Evolutionary conservation across 208 protist genomes (phyloP).

Genomic region (Trypanosoma congolense): DNA sequence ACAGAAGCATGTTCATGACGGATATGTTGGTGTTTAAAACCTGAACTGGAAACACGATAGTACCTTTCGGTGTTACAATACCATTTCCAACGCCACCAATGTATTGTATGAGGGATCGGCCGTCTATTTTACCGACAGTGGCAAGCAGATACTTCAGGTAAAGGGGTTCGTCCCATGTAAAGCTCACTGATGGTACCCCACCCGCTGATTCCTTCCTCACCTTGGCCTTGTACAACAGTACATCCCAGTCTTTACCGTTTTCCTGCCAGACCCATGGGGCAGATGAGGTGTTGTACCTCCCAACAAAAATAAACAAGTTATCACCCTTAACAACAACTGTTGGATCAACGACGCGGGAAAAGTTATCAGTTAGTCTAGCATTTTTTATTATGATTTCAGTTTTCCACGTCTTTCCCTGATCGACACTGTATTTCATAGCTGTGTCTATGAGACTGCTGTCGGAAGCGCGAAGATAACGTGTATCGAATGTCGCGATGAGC

Average conservation of each 20-base stretch:
- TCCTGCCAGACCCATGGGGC: constrained; percentile 1
- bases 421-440: constrained; percentile 5
- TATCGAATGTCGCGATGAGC: constrained; percentile 6
- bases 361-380: neutral
- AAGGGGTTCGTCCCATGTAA: constrained; percentile 7
- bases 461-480: neutral
- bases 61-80: constrained; percentile 11
- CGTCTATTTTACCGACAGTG: neutral
- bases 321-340: constrained; percentile 18
- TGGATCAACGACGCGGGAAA: constrained; percentile 13
- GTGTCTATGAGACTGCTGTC: constrained; percentile 17
- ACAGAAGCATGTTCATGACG: constrained; percentile 7
- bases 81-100: constrained; percentile 8
- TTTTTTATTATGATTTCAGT: constrained; percentile 18
- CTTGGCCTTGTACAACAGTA: constrained; percentile 7
- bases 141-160: neutral
- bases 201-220: constrained; percentile 3
- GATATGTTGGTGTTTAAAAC: neutral
- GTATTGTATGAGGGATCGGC: constrained; percentile 1
- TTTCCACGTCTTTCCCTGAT: constrained; percentile 8
- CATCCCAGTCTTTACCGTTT: constrained; percentile 12
- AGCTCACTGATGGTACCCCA: neutral
- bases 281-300: constrained; percentile 5
- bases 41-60: constrained; percentile 16
- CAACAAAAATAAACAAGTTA: constrained; percentile 10